Evolutionary conservation across 768 basidiomycete species (phyloP).

Genomic region (Mrakia gelida): DNA sequence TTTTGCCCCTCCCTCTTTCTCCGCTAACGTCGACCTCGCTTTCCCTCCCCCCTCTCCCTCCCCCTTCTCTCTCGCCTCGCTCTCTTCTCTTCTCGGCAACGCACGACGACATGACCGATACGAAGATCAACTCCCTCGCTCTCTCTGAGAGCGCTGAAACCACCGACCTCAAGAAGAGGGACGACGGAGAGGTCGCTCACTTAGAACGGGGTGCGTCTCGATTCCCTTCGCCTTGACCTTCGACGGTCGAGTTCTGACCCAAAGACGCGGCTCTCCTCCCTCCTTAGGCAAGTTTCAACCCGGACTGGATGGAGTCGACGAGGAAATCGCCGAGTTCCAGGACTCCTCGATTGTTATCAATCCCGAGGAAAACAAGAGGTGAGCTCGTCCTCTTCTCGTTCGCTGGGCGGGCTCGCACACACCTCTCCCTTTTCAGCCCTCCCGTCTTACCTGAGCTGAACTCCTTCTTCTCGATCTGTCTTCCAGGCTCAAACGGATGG

Average conservation of each 20-base stretch:
- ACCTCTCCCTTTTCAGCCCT: background rate
- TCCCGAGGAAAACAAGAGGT: slow-evolving; percentile 21
- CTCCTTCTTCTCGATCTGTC: slow-evolving; percentile 34
- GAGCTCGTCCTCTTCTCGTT: background rate
- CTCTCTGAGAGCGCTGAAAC: background rate
- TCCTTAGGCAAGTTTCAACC: background rate
- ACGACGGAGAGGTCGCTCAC: background rate
- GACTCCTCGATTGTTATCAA: slow-evolving; percentile 9
- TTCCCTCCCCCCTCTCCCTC: background rate
- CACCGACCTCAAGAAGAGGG: background rate
- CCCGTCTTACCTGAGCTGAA: slow-evolving; percentile 36
- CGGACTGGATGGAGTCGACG: slow-evolving; percentile 13
- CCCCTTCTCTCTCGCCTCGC: background rate
- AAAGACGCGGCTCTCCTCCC: background rate
- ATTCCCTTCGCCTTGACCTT: background rate
- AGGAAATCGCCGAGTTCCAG: slow-evolving; percentile 18
- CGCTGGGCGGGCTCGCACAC: background rate
- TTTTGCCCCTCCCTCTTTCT: background rate
- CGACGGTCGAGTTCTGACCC: background rate
- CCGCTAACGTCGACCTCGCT: background rate
- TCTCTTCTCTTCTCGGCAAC: background rate
- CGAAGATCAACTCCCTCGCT: background rate
- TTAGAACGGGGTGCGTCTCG: slow-evolving; percentile 14
- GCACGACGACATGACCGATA: background rate
- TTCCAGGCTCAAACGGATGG: slow-evolving; percentile 42